Conservation (phyloP, 164 flowering plant genomes). For the Vitis labrusca region DNA sequence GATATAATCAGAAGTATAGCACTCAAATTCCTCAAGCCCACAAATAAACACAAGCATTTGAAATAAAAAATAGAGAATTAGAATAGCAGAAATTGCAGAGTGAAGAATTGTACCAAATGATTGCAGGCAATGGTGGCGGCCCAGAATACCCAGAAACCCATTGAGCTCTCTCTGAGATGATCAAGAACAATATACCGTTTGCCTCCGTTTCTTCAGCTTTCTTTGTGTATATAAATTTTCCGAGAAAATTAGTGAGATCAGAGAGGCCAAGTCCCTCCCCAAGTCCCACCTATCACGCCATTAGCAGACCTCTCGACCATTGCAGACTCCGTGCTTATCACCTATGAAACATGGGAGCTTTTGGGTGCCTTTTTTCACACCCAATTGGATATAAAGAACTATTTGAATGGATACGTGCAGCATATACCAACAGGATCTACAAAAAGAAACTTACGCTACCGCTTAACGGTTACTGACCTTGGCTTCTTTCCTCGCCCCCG, state of each 20-base stretch:
- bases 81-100: not conserved
- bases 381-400: not conserved
- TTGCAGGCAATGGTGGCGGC: too few relatives aligned
- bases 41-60: not conserved
- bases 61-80: not conserved
- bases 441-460: not conserved
- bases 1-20: too few relatives aligned
- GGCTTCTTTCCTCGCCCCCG: too few relatives aligned
- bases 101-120: constrained; percentile 14
- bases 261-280: constrained; percentile 45
- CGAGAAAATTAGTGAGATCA: constrained; percentile 18
- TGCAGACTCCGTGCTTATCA: constrained; percentile 5
- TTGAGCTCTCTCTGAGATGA: not conserved
- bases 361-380: not conserved
- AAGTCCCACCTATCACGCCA: constrained; percentile 44
- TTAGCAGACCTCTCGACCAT: constrained; percentile 37
- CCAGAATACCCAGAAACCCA: too few relatives aligned
- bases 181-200: not conserved
- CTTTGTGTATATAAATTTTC: too few relatives aligned
- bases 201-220: too few relatives aligned
- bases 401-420: not conserved
- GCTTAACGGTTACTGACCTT: too few relatives aligned
- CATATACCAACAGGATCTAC: constrained; percentile 35
- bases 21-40: too few relatives aligned
- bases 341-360: not conserved